These are phyloP conservation scores for Leucoagaricus sp. DNA, from an alignment of 1,284 basidiomycete species.

Conservation along the genomic window DNA sequence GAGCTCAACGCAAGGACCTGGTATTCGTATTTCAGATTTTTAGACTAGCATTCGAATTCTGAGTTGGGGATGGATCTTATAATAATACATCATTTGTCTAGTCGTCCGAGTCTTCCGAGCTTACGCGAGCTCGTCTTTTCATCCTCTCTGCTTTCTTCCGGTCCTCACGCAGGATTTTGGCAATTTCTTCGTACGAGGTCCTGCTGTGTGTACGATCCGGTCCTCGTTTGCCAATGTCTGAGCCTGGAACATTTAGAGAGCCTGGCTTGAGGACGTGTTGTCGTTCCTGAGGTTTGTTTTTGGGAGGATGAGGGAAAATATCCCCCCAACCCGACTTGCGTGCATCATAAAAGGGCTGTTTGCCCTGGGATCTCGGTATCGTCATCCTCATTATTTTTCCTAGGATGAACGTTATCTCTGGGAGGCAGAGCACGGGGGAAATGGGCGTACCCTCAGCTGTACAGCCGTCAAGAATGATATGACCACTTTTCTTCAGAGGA, in stretches of 20 bases:
- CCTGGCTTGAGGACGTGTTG: slow-evolving; percentile 38
- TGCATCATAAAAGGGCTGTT: slow-evolving; percentile 94
- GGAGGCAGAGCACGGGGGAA: slow-evolving; percentile 23
- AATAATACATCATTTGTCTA: slow-evolving; percentile 4
- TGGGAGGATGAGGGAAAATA: slow-evolving; percentile 86
- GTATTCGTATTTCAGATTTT: slow-evolving; percentile 72
- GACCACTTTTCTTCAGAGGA: slow-evolving; percentile 90
- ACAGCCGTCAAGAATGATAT: slow-evolving; percentile 93
- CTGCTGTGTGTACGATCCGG: slow-evolving; percentile 20
- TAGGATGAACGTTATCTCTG: slow-evolving; percentile 29
- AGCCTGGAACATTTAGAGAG: slow-evolving; percentile 34
- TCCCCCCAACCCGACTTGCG: slow-evolving; percentile 95
- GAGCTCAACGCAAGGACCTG: slow-evolving; percentile 85
- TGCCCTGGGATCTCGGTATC: slow-evolving; percentile 90
- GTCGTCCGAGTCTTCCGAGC: slow-evolving; percentile 18
- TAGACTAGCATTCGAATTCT: slow-evolving; percentile 27
- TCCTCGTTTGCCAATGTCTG: slow-evolving; percentile 59
- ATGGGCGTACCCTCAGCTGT: slow-evolving; percentile 64
- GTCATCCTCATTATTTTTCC: slow-evolving; percentile 91
- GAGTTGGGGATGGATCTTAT: slow-evolving; percentile 21
- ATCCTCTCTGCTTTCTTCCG: slow-evolving; percentile 22
- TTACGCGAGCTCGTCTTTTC: slow-evolving; percentile 19
- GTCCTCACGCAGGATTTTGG: slow-evolving; percentile 20
- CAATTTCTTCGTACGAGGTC: slow-evolving; percentile 21
- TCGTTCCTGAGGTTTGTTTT: slow-evolving; percentile 70